Evolutionary conservation across 176 grass and related monocot genomes (phyloP).

Genomic region (Puya raimondii): DNA sequence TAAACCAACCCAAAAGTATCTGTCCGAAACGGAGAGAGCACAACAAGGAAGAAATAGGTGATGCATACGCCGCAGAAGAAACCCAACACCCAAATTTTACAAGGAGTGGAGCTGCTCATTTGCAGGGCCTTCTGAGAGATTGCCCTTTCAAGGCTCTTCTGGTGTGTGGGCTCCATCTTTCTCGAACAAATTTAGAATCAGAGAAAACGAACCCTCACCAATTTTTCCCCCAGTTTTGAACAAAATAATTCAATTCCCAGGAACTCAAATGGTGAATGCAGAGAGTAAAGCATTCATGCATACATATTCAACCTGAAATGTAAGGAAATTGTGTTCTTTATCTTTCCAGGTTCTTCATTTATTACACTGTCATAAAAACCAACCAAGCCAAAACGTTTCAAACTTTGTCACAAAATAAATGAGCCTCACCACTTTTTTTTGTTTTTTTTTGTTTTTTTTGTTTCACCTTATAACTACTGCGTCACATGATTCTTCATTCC

Average conservation of each 20-base stretch:
- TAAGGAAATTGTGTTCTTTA: background rate
- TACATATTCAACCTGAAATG: background rate
- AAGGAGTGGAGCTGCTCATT: constrained; percentile 30
- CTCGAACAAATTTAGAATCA: background rate
- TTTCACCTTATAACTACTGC: background rate
- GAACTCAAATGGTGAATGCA: background rate
- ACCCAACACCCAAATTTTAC: constrained; percentile 39
- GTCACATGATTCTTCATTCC: background rate
- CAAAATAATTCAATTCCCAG: background rate
- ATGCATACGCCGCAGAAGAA: constrained; percentile 67
- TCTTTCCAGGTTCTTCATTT: background rate
- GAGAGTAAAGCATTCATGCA: background rate
- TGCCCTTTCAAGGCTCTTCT: constrained; percentile 36
- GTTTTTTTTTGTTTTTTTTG: background rate
- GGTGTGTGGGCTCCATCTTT: constrained; percentile 22
- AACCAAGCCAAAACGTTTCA: no score
- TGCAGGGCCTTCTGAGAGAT: constrained; percentile 48
- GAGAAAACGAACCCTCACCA: background rate
- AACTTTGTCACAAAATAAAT: no score
- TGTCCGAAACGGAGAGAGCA: constrained; percentile 15
- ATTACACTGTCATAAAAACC: no score
- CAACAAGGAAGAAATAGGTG: constrained; percentile 25
- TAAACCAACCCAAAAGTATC: background rate
- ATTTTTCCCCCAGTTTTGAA: background rate
- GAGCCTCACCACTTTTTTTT: no score